These are phyloP conservation scores for Gossypium gossypioides DNA, from an alignment of 441 rosid species.

Conservation along the genomic window DNA sequence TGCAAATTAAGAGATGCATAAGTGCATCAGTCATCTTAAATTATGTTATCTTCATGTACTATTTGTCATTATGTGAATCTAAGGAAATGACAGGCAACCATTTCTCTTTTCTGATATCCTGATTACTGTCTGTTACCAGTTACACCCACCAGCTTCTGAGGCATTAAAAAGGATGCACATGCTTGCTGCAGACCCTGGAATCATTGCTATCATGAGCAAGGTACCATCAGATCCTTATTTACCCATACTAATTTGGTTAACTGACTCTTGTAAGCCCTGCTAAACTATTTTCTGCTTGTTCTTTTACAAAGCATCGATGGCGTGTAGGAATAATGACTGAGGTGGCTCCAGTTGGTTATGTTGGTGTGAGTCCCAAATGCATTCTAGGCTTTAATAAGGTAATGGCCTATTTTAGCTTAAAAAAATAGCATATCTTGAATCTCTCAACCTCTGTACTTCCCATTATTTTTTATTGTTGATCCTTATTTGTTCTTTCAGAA, in stretches of 20 bases:
- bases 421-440: not conserved
- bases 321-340: conserved; percentile 83
- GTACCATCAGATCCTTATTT: conserved; percentile 21
- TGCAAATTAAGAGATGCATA: not conserved
- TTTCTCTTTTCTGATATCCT: not conserved
- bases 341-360: conserved; percentile 95
- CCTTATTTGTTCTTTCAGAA: conserved; percentile 42
- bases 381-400: conserved; percentile 88
- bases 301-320: conserved; percentile 67
- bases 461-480: conserved; percentile 5
- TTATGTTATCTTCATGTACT: conserved; percentile 1
- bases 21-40: not conserved
- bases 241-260: conserved; percentile 1
- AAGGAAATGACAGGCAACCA: not conserved
- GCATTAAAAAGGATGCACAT: conserved; percentile 87
- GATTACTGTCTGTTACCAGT: conserved; percentile 27
- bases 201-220: conserved; percentile 85
- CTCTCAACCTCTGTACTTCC: not conserved
- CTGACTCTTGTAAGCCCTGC: conserved; percentile 4
- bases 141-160: conserved; percentile 75
- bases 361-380: conserved; percentile 82
- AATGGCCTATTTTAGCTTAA: conserved; percentile 7
- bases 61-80: not conserved
- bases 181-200: conserved; percentile 96
- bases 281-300: conserved; percentile 13